These are phyloP conservation scores for Nephelium lappaceum DNA, from an alignment of 345 rosid species.

Conservation along the genomic window DNA sequence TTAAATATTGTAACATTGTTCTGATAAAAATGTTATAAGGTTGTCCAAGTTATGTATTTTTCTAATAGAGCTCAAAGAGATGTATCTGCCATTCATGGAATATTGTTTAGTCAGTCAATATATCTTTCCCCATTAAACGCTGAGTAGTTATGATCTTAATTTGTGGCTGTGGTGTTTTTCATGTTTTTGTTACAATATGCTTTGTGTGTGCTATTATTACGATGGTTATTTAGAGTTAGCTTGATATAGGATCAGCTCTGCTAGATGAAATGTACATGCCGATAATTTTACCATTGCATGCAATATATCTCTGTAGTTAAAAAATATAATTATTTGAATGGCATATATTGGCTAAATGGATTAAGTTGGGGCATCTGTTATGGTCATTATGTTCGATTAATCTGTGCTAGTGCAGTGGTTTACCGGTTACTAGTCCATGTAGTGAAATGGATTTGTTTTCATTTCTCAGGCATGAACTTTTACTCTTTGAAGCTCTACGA, in stretches of 20 bases:
- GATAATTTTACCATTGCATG: background rate
- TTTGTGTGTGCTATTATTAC: background rate
- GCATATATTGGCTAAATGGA: background rate
- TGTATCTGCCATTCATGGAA: background rate
- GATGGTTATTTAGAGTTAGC: background rate
- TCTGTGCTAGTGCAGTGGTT: background rate
- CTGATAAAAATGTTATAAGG: background rate
- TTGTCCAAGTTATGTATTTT: background rate
- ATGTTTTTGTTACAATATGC: background rate
- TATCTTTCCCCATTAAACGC: background rate
- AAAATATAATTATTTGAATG: background rate
- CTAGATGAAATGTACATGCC: slow-evolving; percentile 1
- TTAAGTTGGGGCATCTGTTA: background rate
- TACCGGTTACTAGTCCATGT: background rate
- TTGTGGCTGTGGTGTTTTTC: background rate
- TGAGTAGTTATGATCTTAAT: background rate
- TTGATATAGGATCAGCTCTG: background rate
- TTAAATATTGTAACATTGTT: background rate
- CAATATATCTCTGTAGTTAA: background rate
- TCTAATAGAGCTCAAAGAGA: background rate
- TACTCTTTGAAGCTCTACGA: slow-evolving; percentile 88
- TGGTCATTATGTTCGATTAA: background rate
- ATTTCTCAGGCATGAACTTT: slow-evolving; percentile 69
- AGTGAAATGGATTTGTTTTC: slow-evolving; percentile 7
- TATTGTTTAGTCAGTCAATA: background rate